Evolutionary conservation across 1,139 yeast genomes (phyloP).

Genomic region (Debaryomycetaceae sp.): DNA sequence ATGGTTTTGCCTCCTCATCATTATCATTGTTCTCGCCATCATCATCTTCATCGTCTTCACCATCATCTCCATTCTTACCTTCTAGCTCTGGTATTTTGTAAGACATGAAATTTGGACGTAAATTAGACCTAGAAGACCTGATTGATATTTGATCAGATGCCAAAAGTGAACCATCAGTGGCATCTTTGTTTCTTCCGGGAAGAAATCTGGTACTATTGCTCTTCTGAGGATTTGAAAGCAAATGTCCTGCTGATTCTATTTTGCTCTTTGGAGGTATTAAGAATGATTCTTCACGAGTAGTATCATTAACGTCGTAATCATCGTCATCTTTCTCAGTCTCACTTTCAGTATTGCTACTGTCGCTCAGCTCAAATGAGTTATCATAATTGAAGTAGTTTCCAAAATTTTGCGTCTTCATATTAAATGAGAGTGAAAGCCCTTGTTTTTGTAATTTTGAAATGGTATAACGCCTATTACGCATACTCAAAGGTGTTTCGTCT

Average conservation of each 20-base stretch:
- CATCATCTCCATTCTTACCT: constrained; percentile 53
- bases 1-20: constrained; percentile 16
- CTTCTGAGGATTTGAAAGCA: neutral
- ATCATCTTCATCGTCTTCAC: constrained; percentile 20
- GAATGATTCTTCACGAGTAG: constrained; percentile 10
- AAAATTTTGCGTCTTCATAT: constrained; percentile 56
- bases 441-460: constrained; percentile 62
- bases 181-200: neutral
- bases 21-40: constrained; percentile 14
- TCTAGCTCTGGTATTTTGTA: constrained; percentile 74
- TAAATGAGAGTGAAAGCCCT: constrained; percentile 64
- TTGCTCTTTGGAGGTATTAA: neutral
- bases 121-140: constrained; percentile 33
- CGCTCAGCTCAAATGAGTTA: constrained; percentile 20
- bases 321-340: constrained; percentile 11
- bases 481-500: constrained; percentile 9
- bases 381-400: constrained; percentile 25
- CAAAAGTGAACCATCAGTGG: neutral
- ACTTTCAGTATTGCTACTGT: constrained; percentile 13
- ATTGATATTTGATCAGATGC: constrained; percentile 25
- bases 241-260: no score
- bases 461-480: constrained; percentile 41
- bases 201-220: neutral
- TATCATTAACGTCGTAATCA: constrained; percentile 11
- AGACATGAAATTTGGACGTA: constrained; percentile 72